Base-by-base conservation (phyloP, 352 stramenopile species). In the Globisporangium recalcitrans region DNA sequence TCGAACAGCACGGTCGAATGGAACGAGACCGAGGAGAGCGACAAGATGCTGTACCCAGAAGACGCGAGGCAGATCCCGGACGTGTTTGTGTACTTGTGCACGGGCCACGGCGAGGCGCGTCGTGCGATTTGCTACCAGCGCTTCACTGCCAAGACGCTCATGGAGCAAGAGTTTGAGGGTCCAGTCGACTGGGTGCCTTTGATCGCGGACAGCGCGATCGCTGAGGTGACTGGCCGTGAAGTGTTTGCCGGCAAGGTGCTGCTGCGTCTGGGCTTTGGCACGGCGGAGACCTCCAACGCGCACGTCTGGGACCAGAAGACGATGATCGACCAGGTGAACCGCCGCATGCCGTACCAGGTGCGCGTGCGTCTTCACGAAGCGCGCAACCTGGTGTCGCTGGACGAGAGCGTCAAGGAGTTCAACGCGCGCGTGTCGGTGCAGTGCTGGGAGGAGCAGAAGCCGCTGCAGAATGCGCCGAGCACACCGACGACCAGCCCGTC, bases 71-170 rank as follows among this genome's bases (percentile, higher is more conserved):
- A 94, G 63, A 85, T 97, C 22, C 88, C 88, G 2, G 87, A 96
- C 49, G 66, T 95, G 9, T 89, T 96, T 36, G 46, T 96, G 21
- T 92, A 90, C 57, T 61, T 96, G 62, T 84, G 79, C 54, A 76
- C 77, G 54, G 82, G 80, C 46, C 72, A 83, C n/a, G 78, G 72
- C 54, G 73, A 85, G 22, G 77, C 86, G 51, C 77, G 80, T 22
- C 68, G 72, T 22, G 67, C 78, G 9, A 75, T 96, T 16, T 90
- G 78, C 62, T 97, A 87, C 76, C 77, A 79, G 44, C 80, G 88
- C 3, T 88, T 95, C 68, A 65, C 44, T 1, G 80, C 85, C 0
- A 75, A 80, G 48, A 67, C 86, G n/a, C 64, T 97, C 24, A 70
- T 90, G 14, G 51, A 63, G 11, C 55, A 69, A 8, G 57, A 67